Conservation (phyloP, 2,329 filamentous ascomycete genomes). For the Colletotrichum sojae region DNA sequence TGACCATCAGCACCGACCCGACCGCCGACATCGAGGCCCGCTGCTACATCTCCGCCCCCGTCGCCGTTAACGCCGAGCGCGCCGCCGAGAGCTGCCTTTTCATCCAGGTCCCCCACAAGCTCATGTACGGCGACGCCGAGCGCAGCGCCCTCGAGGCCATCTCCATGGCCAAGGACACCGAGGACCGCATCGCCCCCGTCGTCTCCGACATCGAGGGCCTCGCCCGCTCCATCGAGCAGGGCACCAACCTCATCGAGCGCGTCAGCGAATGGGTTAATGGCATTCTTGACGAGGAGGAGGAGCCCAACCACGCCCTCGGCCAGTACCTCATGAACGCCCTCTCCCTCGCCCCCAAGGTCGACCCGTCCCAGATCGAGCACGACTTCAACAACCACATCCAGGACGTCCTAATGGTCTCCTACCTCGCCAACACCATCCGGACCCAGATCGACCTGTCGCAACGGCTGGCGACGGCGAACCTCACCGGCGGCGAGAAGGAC, state of each 20-base stretch:
- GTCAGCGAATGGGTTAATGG: constrained; percentile 93
- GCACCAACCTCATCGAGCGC: constrained; percentile 89
- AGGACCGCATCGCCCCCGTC: constrained; percentile 80
- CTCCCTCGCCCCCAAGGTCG: constrained; percentile 94
- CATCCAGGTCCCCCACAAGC: constrained; percentile 95
- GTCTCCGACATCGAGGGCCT: constrained; percentile 92
- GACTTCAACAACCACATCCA: constrained; percentile 99
- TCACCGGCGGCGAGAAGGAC: constrained; percentile 66
- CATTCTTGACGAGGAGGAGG: constrained; percentile 92
- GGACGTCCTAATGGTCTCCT: constrained; percentile 97
- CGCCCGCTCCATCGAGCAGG: constrained; percentile 88
- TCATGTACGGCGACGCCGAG: constrained; percentile 85
- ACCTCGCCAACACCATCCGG: constrained; percentile 98
- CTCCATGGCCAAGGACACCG: constrained; percentile 82
- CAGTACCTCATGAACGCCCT: constrained; percentile 97
- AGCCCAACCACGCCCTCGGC: constrained; percentile 90
- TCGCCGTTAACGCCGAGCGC: constrained; percentile 94
- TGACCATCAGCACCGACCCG: constrained; percentile 92
- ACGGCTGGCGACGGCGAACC: constrained; percentile 85
- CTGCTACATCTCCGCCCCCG: constrained; percentile 95
- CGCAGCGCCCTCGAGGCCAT: constrained; percentile 83
- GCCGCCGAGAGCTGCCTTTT: constrained; percentile 97
- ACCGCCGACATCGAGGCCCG: constrained; percentile 90
- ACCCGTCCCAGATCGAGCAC: constrained; percentile 89
- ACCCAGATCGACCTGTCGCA: constrained; percentile 99